Evolutionary conservation across 441 rosid species (phyloP).

Genomic region (Erodium trifolium): DNA sequence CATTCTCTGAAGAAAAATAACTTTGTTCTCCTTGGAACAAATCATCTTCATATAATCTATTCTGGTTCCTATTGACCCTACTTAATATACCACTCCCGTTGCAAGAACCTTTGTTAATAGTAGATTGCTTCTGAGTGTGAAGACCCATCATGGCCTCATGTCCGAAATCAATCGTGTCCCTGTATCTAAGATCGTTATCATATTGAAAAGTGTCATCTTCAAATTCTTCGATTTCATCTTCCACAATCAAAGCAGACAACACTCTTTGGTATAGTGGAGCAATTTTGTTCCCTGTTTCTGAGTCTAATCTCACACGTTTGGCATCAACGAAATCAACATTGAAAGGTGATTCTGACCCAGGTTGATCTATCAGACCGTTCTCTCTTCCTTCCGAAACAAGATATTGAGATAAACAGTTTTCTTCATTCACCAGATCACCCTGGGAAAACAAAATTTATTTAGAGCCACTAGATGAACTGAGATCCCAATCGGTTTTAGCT

Average conservation of each 20-base stretch:
- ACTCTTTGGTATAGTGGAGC: conserved; percentile 78
- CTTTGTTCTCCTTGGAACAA: conserved; percentile 54
- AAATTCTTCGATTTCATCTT: conserved; percentile 69
- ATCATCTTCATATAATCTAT: conserved; percentile 19
- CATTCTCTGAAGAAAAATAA: conserved; percentile 44
- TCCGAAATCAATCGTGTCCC: conserved; percentile 73
- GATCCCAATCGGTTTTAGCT: conserved; percentile 35
- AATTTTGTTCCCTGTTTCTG: conserved; percentile 45
- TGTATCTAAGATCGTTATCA: conserved; percentile 57
- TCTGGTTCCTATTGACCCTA: conserved; percentile 40
- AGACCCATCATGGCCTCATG: conserved; percentile 56
- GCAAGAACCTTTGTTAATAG: conserved; percentile 48
- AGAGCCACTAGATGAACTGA: conserved; percentile 10
- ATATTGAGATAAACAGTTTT: conserved; percentile 19
- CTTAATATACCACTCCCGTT: conserved; percentile 54
- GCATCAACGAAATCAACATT: conserved; percentile 27
- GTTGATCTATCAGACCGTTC: conserved; percentile 17
- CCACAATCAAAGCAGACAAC: conserved; percentile 88
- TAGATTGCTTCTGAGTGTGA: conserved; percentile 49
- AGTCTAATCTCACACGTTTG: conserved; percentile 39
- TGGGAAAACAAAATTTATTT: conserved; percentile 22
- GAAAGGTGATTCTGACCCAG: conserved; percentile 31
- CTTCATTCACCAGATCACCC: conserved; percentile 48
- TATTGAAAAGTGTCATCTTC: conserved; percentile 50
- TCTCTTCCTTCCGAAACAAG: conserved; percentile 37